These are phyloP conservation scores for Paramyrothecium sp. DNA, from an alignment of 2,329 filamentous ascomycete genomes.

Conservation along the genomic window DNA sequence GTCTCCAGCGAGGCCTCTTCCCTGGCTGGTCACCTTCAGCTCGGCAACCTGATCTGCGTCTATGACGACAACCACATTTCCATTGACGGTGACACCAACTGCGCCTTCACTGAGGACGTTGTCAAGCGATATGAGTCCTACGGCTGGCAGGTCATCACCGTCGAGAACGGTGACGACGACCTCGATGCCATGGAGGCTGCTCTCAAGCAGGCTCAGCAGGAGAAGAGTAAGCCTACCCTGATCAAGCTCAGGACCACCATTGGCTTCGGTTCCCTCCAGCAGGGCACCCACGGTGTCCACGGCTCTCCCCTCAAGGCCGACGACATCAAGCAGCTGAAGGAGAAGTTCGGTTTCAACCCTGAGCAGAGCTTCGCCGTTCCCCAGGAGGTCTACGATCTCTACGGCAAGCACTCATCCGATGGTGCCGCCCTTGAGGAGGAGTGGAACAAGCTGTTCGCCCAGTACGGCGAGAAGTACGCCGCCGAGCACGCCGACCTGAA, in stretches of 20 bases:
- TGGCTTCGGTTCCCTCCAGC: conserved; percentile 87
- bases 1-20: conserved; percentile 91
- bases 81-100: conserved; percentile 92
- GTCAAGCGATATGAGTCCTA: conserved; percentile 93
- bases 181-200: conserved; percentile 85
- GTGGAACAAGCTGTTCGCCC: conserved; percentile 91
- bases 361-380: conserved; percentile 90
- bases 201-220: conserved; percentile 78
- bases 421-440: conserved; percentile 88
- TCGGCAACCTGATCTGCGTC: conserved; percentile 94
- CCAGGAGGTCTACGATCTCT: conserved; percentile 90
- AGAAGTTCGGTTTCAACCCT: conserved; percentile 94
- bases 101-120: conserved; percentile 96
- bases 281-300: conserved; percentile 95
- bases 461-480: conserved; percentile 78
- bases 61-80: conserved; percentile 99
- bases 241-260: conserved; percentile 98
- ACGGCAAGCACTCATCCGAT: conserved; percentile 79
- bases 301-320: conserved; percentile 93
- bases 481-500: conserved; percentile 76
- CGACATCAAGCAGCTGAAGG: conserved; percentile 90
- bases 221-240: conserved; percentile 94
- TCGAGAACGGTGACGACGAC: conserved; percentile 86
- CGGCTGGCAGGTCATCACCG: conserved; percentile 87
- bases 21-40: conserved; percentile 91